These are phyloP conservation scores for Aureobasidium vineae DNA, from an alignment of 2,329 filamentous ascomycete species.

Conservation along the genomic window DNA sequence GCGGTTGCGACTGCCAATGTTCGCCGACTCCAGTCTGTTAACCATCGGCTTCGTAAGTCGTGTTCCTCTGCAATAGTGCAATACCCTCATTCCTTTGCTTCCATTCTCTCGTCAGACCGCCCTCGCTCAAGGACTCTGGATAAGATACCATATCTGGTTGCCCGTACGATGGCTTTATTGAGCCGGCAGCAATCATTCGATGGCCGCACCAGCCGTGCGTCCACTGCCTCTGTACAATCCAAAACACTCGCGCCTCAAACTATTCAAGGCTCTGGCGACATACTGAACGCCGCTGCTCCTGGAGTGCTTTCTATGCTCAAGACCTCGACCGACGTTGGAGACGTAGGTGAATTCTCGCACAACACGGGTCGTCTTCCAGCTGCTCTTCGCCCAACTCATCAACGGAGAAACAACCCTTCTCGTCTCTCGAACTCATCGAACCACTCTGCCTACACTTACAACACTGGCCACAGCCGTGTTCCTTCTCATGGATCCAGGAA, in stretches of 20 bases:
- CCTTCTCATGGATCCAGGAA: conserved; percentile 45
- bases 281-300: conserved; percentile 37
- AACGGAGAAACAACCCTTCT: conserved; percentile 39
- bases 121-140: not conserved
- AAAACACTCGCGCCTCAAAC: conserved; percentile 33
- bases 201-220: conserved; percentile 50
- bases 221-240: conserved; percentile 45
- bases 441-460: conserved; percentile 34
- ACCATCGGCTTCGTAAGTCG: not conserved
- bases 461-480: conserved; percentile 35
- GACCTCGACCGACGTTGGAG: conserved; percentile 50
- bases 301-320: conserved; percentile 52
- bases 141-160: not conserved
- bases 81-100: not conserved
- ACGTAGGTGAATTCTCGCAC: conserved; percentile 45
- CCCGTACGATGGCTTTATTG: conserved; percentile 44
- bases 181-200: conserved; percentile 47
- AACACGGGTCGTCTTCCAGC: conserved; percentile 41
- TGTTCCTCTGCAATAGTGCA: not conserved
- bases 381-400: conserved; percentile 39
- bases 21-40: too few relatives aligned
- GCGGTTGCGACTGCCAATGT: not conserved
- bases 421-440: conserved; percentile 44
- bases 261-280: conserved; percentile 31
- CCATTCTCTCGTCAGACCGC: not conserved